These are phyloP conservation scores for Colletotrichum sp. DNA, from an alignment of 2,329 filamentous ascomycete genomes.

Conservation along the genomic window DNA sequence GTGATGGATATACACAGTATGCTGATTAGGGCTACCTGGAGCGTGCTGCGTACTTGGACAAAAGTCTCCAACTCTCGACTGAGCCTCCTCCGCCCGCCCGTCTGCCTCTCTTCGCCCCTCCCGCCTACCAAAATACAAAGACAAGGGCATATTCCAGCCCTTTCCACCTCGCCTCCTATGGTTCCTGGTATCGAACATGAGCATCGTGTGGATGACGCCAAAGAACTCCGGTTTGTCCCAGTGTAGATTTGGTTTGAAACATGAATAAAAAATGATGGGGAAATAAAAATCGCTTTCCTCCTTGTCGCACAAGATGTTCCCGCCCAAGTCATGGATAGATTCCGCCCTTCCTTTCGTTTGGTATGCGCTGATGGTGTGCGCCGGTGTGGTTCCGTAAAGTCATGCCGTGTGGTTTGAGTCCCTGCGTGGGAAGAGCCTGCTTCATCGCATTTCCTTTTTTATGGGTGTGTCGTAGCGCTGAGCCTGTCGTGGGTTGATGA, in stretches of 20 bases:
- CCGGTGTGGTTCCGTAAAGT: slow-evolving; percentile 17
- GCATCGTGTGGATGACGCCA: slow-evolving; percentile 21
- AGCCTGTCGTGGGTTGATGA: slow-evolving; percentile 1
- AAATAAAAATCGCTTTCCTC: slow-evolving; percentile 13
- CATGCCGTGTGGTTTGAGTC: slow-evolving; percentile 3
- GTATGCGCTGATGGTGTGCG: slow-evolving; percentile 8
- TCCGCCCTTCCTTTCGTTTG: slow-evolving; percentile 1
- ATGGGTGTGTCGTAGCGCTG: slow-evolving; percentile 2
- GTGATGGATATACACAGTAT: slow-evolving; percentile 10
- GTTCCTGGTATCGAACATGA: slow-evolving; percentile 24
- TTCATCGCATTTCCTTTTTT: slow-evolving; percentile 16
- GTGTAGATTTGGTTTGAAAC: slow-evolving; percentile 1
- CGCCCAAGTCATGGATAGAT: not conserved
- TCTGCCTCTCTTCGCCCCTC: not conserved
- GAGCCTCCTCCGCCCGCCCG: not conserved
- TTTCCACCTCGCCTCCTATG: not conserved
- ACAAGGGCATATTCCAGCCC: not conserved
- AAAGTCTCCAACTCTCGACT: not conserved
- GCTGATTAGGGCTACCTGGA: slow-evolving; percentile 17
- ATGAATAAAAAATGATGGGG: not conserved
- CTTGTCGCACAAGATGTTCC: slow-evolving; percentile 18
- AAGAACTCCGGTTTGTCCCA: slow-evolving; percentile 18
- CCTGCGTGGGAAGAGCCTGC: slow-evolving; percentile 22
- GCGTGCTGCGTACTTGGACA: slow-evolving; percentile 8
- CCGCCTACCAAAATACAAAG: not conserved